Evolutionary conservation across 805 yeast species (phyloP).

Genomic region (Hanseniaspora lachancei): DNA sequence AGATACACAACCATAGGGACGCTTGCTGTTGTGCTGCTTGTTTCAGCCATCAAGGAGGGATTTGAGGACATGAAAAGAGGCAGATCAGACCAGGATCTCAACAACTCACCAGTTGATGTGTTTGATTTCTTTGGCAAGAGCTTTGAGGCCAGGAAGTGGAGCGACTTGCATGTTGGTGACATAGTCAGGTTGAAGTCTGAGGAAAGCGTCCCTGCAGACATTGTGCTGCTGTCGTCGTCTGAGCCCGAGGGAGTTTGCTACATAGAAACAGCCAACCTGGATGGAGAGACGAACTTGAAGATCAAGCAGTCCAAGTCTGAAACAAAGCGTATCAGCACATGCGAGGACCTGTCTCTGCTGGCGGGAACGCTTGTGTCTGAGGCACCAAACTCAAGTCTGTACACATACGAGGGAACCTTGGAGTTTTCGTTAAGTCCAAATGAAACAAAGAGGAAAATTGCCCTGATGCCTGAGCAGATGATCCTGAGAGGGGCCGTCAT

Average conservation of each 20-base stretch:
- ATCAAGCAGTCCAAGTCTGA: slow-evolving; percentile 80
- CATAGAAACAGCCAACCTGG: slow-evolving; percentile 92
- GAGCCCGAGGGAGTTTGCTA: slow-evolving; percentile 98
- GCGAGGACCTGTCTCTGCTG: slow-evolving; percentile 41
- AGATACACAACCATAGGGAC: slow-evolving; percentile 93
- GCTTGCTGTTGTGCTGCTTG: slow-evolving; percentile 64
- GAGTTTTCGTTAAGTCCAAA: slow-evolving; percentile 24
- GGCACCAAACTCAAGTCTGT: slow-evolving; percentile 84
- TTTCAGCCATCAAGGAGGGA: slow-evolving; percentile 84
- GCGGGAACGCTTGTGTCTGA: slow-evolving; percentile 63
- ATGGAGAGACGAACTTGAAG: slow-evolving; percentile 93
- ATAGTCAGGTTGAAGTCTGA: slow-evolving; percentile 72
- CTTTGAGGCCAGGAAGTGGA: slow-evolving; percentile 65
- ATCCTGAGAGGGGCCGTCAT: slow-evolving; percentile 89
- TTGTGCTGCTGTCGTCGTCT: slow-evolving; percentile 72
- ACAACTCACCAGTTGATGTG: slow-evolving; percentile 61
- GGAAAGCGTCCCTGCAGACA: slow-evolving; percentile 88
- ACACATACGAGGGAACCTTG: slow-evolving; percentile 84
- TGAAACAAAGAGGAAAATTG: slow-evolving; percentile 40
- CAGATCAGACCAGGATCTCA: slow-evolving; percentile 76
- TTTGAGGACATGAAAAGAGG: slow-evolving; percentile 84
- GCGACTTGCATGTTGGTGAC: slow-evolving; percentile 81
- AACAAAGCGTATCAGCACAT: slow-evolving; percentile 59
- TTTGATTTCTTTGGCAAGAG: slow-evolving; percentile 37
- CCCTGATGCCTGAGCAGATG: slow-evolving; percentile 82